Conservation (phyloP, 2,329 filamentous ascomycete genomes). For the Aphanoascus verrucosus region DNA sequence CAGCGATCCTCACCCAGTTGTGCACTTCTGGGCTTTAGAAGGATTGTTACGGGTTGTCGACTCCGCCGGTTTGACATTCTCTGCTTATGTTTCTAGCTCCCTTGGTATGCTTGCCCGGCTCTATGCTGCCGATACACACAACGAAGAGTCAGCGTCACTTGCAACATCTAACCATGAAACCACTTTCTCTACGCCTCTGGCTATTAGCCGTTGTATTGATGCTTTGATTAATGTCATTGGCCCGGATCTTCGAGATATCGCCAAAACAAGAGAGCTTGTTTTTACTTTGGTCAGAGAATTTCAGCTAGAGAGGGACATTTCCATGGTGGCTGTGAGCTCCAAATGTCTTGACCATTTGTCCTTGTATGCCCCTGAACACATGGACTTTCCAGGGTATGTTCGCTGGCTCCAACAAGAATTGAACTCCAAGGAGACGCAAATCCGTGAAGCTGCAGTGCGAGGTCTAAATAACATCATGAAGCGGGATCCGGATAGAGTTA, state of each 20-base stretch:
- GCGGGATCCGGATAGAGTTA: constrained; percentile 71
- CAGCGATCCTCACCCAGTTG: constrained; percentile 86
- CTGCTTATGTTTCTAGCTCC: constrained; percentile 77
- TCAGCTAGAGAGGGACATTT: constrained; percentile 58
- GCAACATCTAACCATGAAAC: constrained; percentile 85
- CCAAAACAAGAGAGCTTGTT: constrained; percentile 84
- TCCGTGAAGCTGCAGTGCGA: constrained; percentile 72
- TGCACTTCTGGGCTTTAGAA: constrained; percentile 94
- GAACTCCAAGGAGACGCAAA: constrained; percentile 54
- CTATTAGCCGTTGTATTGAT: constrained; percentile 79
- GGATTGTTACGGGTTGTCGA: constrained; percentile 78
- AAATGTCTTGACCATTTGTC: constrained; percentile 83
- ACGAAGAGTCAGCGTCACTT: constrained; percentile 66
- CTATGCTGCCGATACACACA: constrained; percentile 84
- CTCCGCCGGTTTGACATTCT: constrained; percentile 84
- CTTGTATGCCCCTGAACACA: constrained; percentile 77
- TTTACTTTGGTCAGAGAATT: constrained; percentile 77
- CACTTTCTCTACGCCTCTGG: constrained; percentile 68
- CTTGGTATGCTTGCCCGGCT: constrained; percentile 89
- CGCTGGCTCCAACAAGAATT: constrained; percentile 68
- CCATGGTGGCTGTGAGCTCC: constrained; percentile 65
- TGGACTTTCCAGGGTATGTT: constrained; percentile 77
- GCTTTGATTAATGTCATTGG: constrained; percentile 95
- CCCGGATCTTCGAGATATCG: constrained; percentile 84
- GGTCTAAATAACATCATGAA: constrained; percentile 94